A percentile compares a stretch with the other conserved stretches of the same genome.
Conservation (phyloP, 441 rosid species). For the Pelargonium citronellum region DNA sequence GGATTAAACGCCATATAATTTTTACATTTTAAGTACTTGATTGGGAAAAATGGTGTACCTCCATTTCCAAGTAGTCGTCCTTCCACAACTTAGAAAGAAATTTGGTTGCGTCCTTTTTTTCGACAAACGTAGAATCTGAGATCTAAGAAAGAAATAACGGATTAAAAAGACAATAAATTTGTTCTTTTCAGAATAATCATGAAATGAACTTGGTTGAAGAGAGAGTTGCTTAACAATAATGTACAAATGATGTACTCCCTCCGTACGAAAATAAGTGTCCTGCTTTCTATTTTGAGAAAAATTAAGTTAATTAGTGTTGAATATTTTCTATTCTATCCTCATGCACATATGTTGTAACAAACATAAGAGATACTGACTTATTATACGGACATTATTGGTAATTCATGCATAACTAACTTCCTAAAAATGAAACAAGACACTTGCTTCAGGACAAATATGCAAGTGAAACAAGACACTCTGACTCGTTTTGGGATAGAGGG, state of each 20-base stretch:
- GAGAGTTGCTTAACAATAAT: background rate
- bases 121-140: constrained; percentile 53
- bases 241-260: background rate
- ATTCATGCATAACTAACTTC: no score
- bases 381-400: no score
- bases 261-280: no score
- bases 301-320: no score
- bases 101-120: constrained; percentile 51
- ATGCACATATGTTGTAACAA: no score
- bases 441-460: no score
- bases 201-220: background rate
- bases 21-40: background rate
- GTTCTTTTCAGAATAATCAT: background rate
- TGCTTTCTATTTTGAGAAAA: no score
- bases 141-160: constrained; percentile 39
- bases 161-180: background rate
- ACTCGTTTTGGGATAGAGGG: no score
- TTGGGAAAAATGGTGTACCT: constrained; percentile 37
- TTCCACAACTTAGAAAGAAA: constrained; percentile 67
- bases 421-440: no score
- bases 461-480: no score
- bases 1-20: background rate
- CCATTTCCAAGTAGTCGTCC: constrained; percentile 73
- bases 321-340: no score
- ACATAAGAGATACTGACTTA: no score